Evolutionary conservation across 1,284 basidiomycete species (phyloP).

Genomic region (Coniferiporia sulphurascens): DNA sequence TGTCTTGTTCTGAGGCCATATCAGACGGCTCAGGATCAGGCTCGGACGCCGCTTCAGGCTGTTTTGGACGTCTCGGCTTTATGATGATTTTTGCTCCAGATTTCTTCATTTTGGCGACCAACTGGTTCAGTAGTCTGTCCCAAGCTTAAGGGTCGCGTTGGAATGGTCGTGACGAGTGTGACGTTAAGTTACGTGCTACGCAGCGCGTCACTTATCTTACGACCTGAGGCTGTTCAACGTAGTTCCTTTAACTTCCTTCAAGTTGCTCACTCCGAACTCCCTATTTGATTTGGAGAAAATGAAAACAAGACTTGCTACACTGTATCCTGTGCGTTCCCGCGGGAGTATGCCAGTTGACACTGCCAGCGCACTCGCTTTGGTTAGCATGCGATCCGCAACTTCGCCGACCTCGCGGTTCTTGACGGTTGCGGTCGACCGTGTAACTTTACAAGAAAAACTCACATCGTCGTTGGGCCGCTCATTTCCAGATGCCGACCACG

Average conservation of each 20-base stretch:
- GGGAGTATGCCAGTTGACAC: background rate
- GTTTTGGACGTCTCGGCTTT: slow-evolving; percentile 37
- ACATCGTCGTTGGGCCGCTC: background rate
- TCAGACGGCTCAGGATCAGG: slow-evolving; percentile 12
- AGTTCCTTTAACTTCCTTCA: no score
- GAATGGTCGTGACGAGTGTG: no score
- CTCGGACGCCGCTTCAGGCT: slow-evolving; percentile 25
- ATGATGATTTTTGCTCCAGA: slow-evolving; percentile 45
- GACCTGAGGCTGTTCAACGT: no score
- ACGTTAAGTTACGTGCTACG: background rate
- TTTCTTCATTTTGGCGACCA: slow-evolving; percentile 12
- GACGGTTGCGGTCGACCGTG: slow-evolving; percentile 2
- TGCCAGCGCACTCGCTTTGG: background rate
- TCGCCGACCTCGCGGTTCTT: background rate
- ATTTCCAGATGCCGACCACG: background rate
- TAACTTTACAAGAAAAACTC: slow-evolving; percentile 9
- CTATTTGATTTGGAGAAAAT: background rate
- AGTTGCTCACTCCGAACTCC: no score
- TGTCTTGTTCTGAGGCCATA: slow-evolving; percentile 13
- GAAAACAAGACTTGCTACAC: background rate
- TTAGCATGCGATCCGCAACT: background rate
- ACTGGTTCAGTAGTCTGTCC: no score
- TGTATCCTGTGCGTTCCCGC: background rate
- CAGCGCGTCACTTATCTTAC: no score
- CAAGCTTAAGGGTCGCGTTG: no score